phyloP scores from a whole-genome alignment of 768 basidiomycete genomes.

The Phanerochaete sordida region DNA sequence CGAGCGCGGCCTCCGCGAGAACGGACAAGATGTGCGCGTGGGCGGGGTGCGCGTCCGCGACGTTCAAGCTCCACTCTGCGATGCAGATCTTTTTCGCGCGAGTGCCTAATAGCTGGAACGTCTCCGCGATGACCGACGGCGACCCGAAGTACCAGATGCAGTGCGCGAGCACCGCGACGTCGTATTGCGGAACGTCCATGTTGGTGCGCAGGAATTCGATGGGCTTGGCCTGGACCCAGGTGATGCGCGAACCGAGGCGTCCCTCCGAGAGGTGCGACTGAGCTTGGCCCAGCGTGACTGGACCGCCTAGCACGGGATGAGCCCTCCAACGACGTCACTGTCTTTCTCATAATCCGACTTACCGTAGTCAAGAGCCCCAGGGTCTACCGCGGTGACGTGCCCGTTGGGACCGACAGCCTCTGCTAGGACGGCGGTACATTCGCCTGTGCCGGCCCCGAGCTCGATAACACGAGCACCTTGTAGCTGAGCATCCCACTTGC shows the following conservation, averaged over 20 bases:
- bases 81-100: conserved; percentile 28
- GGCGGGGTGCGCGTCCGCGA: conserved; percentile 14
- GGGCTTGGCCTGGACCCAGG: conserved; percentile 16
- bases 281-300: no score
- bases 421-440: conserved; percentile 35
- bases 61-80: conserved; percentile 31
- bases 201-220: neutral
- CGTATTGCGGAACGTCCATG: neutral
- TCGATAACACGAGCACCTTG: conserved; percentile 32
- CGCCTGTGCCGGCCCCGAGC: conserved; percentile 40
- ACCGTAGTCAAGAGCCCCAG: conserved; percentile 35
- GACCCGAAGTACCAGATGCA: conserved; percentile 39
- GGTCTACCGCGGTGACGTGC: conserved; percentile 37
- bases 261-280: neutral
- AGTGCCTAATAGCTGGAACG: conserved; percentile 24
- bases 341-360: no score
- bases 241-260: conserved; percentile 32
- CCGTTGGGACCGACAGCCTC: conserved; percentile 31
- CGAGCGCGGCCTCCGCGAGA: conserved; percentile 34
- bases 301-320: no score
- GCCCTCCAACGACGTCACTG: no score
- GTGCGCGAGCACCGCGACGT: conserved; percentile 30
- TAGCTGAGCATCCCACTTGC: conserved; percentile 24
- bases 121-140: conserved; percentile 26
- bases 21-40: conserved; percentile 34